A percentile compares a stretch with the other conserved stretches of the same genome.
Evolutionary conservation across 441 rosid genomes (phyloP).

Genomic region (Brassica balearica): DNA sequence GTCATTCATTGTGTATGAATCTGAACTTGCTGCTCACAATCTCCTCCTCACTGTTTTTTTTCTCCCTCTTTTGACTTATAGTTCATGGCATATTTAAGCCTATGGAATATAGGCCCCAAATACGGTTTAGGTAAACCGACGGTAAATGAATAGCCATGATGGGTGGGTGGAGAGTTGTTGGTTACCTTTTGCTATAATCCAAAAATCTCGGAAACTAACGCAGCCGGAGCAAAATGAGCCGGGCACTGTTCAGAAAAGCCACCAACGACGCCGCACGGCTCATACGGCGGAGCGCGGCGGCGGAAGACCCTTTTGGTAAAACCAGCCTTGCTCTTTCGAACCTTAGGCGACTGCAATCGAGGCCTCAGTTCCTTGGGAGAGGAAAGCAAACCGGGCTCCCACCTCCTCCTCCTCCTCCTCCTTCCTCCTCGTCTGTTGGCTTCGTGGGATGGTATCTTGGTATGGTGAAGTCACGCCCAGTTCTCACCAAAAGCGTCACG

Average conservation of each 20-base stretch:
- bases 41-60: background rate
- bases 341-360: conserved; percentile 35
- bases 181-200: background rate
- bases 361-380: conserved; percentile 50
- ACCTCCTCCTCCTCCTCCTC: background rate
- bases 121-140: too few relatives aligned
- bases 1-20: background rate
- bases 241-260: conserved; percentile 44
- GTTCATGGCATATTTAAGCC: too few relatives aligned
- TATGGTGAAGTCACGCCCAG: conserved; percentile 78
- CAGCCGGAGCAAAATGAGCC: conserved; percentile 48
- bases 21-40: background rate
- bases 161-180: background rate
- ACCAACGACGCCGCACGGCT: conserved; percentile 18
- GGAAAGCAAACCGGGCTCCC: conserved; percentile 44
- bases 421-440: conserved; percentile 41
- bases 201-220: background rate
- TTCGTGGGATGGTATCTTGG: conserved; percentile 85
- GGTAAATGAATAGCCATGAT: too few relatives aligned
- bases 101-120: background rate
- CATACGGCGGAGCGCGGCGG: conserved; percentile 15
- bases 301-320: conserved; percentile 11
- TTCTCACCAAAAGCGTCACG: conserved; percentile 77
- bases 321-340: background rate
- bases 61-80: too few relatives aligned